phyloP scores from a whole-genome alignment of 23 red algal species.

The Gracilaria domingensis region DNA sequence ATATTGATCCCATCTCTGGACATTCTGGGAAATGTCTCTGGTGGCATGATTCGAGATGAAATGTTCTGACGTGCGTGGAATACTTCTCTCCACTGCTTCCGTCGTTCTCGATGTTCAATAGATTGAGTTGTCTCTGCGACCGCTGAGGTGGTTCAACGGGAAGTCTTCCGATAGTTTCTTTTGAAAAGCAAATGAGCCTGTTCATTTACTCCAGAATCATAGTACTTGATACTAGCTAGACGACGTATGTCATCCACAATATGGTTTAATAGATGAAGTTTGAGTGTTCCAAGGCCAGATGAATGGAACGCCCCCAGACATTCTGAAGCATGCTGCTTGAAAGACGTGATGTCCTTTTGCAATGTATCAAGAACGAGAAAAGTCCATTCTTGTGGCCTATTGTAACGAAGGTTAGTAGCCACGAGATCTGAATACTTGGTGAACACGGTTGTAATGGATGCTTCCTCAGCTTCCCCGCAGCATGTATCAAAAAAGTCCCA shows the following conservation, averaged over 20 bases:
- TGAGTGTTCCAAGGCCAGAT: slow-evolving; percentile 17
- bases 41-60: neutral
- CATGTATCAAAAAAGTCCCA: slow-evolving; percentile 15
- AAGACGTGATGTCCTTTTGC: neutral
- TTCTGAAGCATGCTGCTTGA: neutral
- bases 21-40: neutral
- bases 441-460: slow-evolving; percentile 29
- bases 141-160: neutral
- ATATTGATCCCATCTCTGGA: neutral
- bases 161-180: slow-evolving; percentile 9
- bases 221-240: neutral
- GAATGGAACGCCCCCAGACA: neutral
- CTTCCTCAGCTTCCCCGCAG: slow-evolving; percentile 17
- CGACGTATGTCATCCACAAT: slow-evolving; percentile 22
- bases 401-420: neutral
- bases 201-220: slow-evolving; percentile 33
- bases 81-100: neutral
- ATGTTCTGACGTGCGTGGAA: neutral
- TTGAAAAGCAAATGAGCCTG: slow-evolving; percentile 37
- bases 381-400: neutral
- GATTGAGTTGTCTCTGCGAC: slow-evolving; percentile 1
- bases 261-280: slow-evolving; percentile 41
- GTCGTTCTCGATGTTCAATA: neutral
- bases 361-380: neutral
- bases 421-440: slow-evolving; percentile 42